Evolutionary conservation across 2,329 filamentous ascomycete species (phyloP), one percentile per base, ranked within the genome.

Genomic region (Sclerotinia subarctica): DNA sequence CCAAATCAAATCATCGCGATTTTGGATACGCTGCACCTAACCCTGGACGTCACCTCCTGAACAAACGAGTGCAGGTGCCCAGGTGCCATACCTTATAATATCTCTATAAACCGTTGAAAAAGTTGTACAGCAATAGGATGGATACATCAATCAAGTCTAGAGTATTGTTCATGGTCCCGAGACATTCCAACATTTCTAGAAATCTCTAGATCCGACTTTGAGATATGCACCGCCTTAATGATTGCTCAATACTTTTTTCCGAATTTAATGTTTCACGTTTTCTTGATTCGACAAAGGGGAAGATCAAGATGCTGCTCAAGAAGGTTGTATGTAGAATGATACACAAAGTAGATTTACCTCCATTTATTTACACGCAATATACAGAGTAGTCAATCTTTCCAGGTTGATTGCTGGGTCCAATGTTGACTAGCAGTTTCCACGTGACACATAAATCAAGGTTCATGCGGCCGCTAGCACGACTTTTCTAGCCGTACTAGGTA

Each of bases 391-490:
- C 35, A 32, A 5, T 13, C 35, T 38, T 38, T 38, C 11, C 35
- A 38, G 35, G 35, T 38, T 38, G 35, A 38, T 42, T 42, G 11
- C 35, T 38, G 35, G 35, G 10, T 15, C 38, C 35, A 38, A 1
- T 11, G 11, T 42, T 15, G 38, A 15, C 38, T 26, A 21, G 10
- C 8, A 5, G 4, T 15, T 29, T 1, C 3, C 26, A 49, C 58
- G 21, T 62, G 26, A 62, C 2, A 8, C 11, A 11, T 24, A 1
- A 42, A 5, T 35, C 7, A 54, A 17, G 21, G 19, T 17, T 32
- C 5, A 38, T 51, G 59, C 59, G 59, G 59, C 59, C 59, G 59
- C 59, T 51, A 62, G 58, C 32, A 11, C 24, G 53, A 24, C 21
- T n/a, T 46, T 46, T 21, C 44, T 21, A 21, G 44, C 35, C 1